Conservation (phyloP, 192 early-diverging fungal species). For the Backusella australiensis region DNA sequence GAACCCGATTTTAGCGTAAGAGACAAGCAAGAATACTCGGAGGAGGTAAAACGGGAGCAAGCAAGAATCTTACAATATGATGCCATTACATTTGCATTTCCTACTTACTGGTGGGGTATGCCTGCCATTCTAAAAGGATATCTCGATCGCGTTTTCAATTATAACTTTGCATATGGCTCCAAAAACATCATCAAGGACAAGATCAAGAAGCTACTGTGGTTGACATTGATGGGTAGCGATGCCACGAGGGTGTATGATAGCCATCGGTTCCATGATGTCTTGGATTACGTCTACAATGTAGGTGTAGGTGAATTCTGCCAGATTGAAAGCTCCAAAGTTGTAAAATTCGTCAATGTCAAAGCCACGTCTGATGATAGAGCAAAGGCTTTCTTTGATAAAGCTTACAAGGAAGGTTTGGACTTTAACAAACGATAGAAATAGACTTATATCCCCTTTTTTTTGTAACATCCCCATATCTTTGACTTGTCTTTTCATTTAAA, state of each 20-base stretch:
- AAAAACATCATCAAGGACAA: neutral
- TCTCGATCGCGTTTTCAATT: neutral
- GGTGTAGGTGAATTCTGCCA: neutral
- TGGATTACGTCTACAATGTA: neutral
- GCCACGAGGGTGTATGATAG: neutral
- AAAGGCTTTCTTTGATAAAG: neutral
- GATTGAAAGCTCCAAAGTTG: neutral
- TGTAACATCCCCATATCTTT: too few species aligned
- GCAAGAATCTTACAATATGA: neutral
- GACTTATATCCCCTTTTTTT: too few species aligned
- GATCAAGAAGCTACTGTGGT: neutral
- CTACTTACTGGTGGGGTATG: neutral
- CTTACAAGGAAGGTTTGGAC: neutral
- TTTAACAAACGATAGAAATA: neutral
- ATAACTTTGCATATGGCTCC: neutral
- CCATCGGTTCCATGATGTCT: neutral
- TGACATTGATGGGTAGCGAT: neutral
- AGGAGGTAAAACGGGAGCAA: neutral
- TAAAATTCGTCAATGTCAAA: neutral
- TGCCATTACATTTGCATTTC: neutral
- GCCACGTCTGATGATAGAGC: neutral
- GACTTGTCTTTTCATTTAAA: too few species aligned
- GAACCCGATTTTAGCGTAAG: neutral
- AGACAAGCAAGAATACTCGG: neutral
- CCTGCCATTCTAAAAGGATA: neutral